Evolutionary conservation across 2,329 filamentous ascomycete species (phyloP), one percentile per base, ranked within the genome.

Genomic region (Pseudopithomyces maydicus): DNA sequence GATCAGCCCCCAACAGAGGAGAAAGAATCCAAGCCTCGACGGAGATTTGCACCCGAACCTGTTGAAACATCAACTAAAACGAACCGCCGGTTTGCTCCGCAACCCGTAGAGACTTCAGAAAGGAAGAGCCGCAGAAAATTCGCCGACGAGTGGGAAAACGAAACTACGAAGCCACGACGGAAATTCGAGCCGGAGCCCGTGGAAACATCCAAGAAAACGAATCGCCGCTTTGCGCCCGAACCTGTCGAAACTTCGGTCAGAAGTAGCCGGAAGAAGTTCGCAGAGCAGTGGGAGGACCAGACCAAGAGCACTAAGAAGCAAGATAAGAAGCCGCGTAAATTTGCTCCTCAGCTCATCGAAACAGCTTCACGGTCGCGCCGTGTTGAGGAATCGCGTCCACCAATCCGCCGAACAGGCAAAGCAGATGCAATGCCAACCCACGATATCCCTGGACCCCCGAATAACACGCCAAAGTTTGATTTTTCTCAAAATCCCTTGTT

Each of bases 341-440:
- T 96, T 73, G 84, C 88, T 29, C 92, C 92, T 12, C 89, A 94
- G 68, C 80, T 96, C 54, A 88, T 96, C 59, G 91, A 94, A 75
- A 93, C 90, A 2, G 89, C 89, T 3, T 86, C 87, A 66, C 84
- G 92, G 52, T 87, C 87, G 33, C 86, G 89, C 61, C 87, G 87
- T 67, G 84, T 84, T 15, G 87, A 87, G 19, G 88, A 92, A 65
- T 75, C 82, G 1, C 82, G 82, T 6, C 86, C 87, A 19, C 85
- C 87, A 29, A 85, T 87, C 20, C 82, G 81, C 52, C 86, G 84
- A 11, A 83, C 84, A 56, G 87, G 90, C 76, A 90, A 88, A 77
- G 92, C 90, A 35, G 89, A 92, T 69, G 88, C 88, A 54, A 86
- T 85, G 0, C 85, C 86, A 36, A 86, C 70, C 15, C 62, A 68